Percentiles rank a stretch among this genome's conserved stretches.
phyloP scores from a whole-genome alignment of 495 filamentous ascomycete genomes.

The Trichodelitschia bisporula region DNA sequence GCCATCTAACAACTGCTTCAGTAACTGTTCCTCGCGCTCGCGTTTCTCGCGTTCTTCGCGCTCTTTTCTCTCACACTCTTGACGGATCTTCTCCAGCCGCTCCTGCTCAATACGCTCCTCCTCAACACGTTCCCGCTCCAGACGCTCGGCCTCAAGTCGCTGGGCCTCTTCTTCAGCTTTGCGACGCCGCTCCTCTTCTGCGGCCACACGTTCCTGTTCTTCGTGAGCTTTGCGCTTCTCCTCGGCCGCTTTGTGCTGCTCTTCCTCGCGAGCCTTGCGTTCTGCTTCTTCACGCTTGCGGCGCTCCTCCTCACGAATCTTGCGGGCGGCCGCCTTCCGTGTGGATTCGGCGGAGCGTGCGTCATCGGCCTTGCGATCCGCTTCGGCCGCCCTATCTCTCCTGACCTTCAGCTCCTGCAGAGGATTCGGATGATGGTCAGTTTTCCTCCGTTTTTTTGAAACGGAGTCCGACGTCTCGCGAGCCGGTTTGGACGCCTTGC shows the following conservation, averaged over 20 bases:
- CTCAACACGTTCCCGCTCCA: conserved; percentile 4
- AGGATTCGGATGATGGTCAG: not conserved
- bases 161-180: conserved; percentile 4
- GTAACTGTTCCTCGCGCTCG: conserved; percentile 5
- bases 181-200: conserved; percentile 1
- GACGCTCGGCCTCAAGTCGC: conserved; percentile 1
- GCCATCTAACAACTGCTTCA: too few relatives aligned
- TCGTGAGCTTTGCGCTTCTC: not conserved
- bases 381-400: conserved; percentile 7
- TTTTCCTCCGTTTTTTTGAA: too few relatives aligned
- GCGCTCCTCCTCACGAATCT: not conserved
- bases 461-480: too few relatives aligned
- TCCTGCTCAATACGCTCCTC: conserved; percentile 9
- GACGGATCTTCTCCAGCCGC: conserved; percentile 6
- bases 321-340: too few relatives aligned
- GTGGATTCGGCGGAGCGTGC: conserved; percentile 1
- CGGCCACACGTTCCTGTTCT: not conserved
- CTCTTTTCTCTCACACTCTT: conserved; percentile 5
- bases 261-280: conserved; percentile 3
- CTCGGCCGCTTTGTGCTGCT: conserved; percentile 4
- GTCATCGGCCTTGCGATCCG: conserved; percentile 5
- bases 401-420: conserved; percentile 6
- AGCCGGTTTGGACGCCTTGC: too few relatives aligned
- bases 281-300: conserved; percentile 3
- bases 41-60: conserved; percentile 6